Percentiles rank a stretch among this genome's conserved stretches.
Evolutionary conservation across 768 basidiomycete species (phyloP).

Genomic region (Leccinum truebloodii): DNA sequence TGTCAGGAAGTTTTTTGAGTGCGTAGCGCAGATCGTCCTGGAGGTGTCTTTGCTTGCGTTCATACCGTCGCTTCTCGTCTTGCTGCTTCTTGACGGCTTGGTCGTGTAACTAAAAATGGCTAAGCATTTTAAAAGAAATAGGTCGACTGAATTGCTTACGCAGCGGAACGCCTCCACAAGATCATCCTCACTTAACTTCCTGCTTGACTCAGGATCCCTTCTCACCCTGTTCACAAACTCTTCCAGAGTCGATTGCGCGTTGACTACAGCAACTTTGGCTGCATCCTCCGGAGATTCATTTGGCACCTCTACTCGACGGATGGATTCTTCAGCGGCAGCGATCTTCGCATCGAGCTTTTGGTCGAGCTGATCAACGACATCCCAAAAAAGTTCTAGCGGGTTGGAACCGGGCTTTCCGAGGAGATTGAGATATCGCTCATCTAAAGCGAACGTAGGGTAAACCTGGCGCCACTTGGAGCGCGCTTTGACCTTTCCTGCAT

Average conservation of each 20-base stretch:
- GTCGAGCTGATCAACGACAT: slow-evolving; percentile 83
- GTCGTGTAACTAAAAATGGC: slow-evolving; percentile 59
- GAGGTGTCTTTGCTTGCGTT: slow-evolving; percentile 80
- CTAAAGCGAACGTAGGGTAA: slow-evolving; percentile 73
- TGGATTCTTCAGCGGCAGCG: slow-evolving; percentile 59
- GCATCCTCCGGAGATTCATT: slow-evolving; percentile 35
- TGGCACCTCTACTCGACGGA: slow-evolving; percentile 43
- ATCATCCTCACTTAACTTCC: slow-evolving; percentile 51
- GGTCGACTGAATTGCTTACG: slow-evolving; percentile 42
- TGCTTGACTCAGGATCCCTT: slow-evolving; percentile 52
- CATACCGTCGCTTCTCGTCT: slow-evolving; percentile 84
- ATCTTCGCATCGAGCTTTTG: slow-evolving; percentile 83
- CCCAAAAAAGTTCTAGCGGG: slow-evolving; percentile 97
- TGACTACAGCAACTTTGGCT: slow-evolving; percentile 39
- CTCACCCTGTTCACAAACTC: slow-evolving; percentile 62
- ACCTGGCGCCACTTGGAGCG: slow-evolving; percentile 91
- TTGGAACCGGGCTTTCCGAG: slow-evolving; percentile 94
- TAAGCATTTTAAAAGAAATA: slow-evolving; percentile 10
- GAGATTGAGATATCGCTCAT: slow-evolving; percentile 82
- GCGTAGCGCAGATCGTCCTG: slow-evolving; percentile 98
- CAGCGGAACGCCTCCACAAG: slow-evolving; percentile 59
- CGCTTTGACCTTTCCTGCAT: slow-evolving; percentile 67
- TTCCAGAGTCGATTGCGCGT: slow-evolving; percentile 62
- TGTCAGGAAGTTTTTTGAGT: slow-evolving; percentile 83
- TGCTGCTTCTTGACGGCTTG: slow-evolving; percentile 72